Evolutionary conservation across 139 green algal species (phyloP).

Genomic region (Spirogloea muscicola): DNA sequence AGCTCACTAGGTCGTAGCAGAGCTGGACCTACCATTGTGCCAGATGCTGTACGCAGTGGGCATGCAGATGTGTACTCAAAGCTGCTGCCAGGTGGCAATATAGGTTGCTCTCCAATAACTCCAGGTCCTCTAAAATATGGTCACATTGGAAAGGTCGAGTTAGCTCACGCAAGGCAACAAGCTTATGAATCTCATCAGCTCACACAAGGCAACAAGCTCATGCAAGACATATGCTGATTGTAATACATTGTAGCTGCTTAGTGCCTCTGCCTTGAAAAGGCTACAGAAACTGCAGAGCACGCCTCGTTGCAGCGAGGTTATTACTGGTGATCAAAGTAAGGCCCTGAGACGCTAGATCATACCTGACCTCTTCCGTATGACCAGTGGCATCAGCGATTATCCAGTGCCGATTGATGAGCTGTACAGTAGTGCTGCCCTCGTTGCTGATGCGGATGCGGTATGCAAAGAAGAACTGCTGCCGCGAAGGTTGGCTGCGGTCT

Average conservation of each 20-base stretch:
- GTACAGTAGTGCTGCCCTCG: conserved; percentile 44
- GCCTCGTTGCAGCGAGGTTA: no score
- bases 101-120: conserved; percentile 74
- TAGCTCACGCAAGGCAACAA: no score
- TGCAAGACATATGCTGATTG: no score
- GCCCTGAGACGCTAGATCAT: conserved; percentile 1
- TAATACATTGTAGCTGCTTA: no score
- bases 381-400: conserved; percentile 59
- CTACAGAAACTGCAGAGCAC: no score
- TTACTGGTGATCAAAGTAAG: conserved; percentile 11
- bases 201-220: no score
- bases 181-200: no score
- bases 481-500: conserved; percentile 46
- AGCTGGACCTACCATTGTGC: conserved; percentile 68
- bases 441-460: conserved; percentile 60
- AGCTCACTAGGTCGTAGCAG: no score
- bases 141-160: not conserved
- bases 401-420: conserved; percentile 58
- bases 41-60: conserved; percentile 58
- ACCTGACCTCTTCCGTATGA: conserved; percentile 58
- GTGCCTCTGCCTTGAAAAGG: no score
- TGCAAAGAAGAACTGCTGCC: conserved; percentile 58
- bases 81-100: conserved; percentile 59
- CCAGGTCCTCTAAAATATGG: conserved; percentile 55
- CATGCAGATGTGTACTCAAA: conserved; percentile 70